These are phyloP conservation scores for Castanea mollissima DNA, from an alignment of 306 rosid species.

Conservation along the genomic window DNA sequence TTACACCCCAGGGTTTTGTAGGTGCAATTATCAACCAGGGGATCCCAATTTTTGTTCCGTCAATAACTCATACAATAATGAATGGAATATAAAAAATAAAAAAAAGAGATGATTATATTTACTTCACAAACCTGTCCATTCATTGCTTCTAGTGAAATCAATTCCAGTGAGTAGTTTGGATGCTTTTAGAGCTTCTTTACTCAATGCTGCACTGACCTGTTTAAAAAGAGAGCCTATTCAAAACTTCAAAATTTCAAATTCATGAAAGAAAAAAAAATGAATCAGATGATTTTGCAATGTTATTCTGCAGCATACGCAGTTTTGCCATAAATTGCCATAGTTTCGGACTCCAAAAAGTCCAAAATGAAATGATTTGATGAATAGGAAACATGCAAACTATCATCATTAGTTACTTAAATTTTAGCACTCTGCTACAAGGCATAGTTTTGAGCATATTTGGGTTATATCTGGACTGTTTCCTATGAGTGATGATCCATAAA, in stretches of 20 bases:
- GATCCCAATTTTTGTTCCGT: neutral
- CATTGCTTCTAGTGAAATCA: conserved; percentile 94
- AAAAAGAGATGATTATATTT: neutral
- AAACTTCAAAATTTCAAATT: neutral
- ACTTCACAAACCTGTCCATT: conserved; percentile 76
- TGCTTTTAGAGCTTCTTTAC: conserved; percentile 73
- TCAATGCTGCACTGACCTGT: conserved; percentile 67
- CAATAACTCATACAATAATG: neutral
- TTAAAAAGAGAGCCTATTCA: neutral
- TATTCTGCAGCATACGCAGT: neutral
- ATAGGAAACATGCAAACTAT: neutral
- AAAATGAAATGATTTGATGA: too few relatives aligned
- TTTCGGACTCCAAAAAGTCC: neutral
- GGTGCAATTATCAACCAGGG: too few relatives aligned
- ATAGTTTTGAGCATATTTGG: neutral
- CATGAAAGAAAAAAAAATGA: neutral
- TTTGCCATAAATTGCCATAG: neutral
- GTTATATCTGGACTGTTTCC: neutral
- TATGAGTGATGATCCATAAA: neutral
- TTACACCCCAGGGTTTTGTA: too few relatives aligned
- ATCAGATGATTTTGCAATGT: neutral
- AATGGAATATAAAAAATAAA: neutral
- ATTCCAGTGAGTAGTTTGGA: conserved; percentile 86
- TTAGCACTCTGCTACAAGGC: neutral
- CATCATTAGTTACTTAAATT: neutral